A percentile compares a stretch with the other conserved stretches of the same genome.
Evolutionary conservation across 2,329 filamentous ascomycete species (phyloP).

Genomic region (Cladosporium sp.): DNA sequence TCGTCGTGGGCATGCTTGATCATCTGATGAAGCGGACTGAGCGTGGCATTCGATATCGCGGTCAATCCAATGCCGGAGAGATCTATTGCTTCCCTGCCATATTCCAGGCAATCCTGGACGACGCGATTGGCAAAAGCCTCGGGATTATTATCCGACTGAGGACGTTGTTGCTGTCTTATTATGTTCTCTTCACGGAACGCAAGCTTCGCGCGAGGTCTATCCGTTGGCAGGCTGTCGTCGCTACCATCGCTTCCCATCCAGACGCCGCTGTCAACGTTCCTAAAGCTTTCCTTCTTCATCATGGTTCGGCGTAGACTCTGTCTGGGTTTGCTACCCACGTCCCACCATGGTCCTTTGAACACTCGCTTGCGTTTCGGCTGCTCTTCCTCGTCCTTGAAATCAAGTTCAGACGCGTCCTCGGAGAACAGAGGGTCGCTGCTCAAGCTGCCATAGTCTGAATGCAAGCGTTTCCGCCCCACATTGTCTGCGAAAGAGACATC

Average conservation of each 20-base stretch:
- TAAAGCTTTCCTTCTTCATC: constrained; percentile 40
- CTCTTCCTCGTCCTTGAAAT: constrained; percentile 56
- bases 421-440: constrained; percentile 73
- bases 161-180: neutral
- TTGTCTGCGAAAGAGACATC: constrained; percentile 12
- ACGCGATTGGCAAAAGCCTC: constrained; percentile 22
- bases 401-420: constrained; percentile 59
- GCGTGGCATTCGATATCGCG: constrained; percentile 52
- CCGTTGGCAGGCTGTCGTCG: constrained; percentile 27
- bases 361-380: constrained; percentile 57
- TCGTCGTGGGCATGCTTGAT: constrained; percentile 29
- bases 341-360: constrained; percentile 65
- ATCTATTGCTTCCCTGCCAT: constrained; percentile 57
- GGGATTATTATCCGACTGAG: constrained; percentile 6
- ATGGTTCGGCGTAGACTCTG: constrained; percentile 35
- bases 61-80: constrained; percentile 53
- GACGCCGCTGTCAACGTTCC: constrained; percentile 64
- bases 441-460: constrained; percentile 33
- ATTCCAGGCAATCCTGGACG: constrained; percentile 41
- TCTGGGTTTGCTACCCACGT: constrained; percentile 33
- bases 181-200: constrained; percentile 27
- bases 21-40: constrained; percentile 50
- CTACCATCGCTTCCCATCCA: constrained; percentile 61
- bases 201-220: constrained; percentile 10
- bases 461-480: constrained; percentile 27